Conservation (phyloP, 2,329 filamentous ascomycete species). For the Neophaeococcomyces aloes region DNA sequence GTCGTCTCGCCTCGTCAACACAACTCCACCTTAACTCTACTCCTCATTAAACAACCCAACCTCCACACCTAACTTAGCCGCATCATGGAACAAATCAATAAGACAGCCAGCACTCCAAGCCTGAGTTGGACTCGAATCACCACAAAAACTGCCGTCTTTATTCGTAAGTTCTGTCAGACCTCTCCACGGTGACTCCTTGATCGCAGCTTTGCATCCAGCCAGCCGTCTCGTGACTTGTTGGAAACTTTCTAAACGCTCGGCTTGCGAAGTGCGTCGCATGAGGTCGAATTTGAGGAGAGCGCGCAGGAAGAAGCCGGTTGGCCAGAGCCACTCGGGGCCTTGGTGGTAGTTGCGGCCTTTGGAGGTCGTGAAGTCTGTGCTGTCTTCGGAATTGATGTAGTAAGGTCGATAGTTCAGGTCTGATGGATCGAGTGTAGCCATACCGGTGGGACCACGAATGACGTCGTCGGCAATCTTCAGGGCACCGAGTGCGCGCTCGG, state of each 20-base stretch:
- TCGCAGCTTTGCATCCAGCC: constrained; percentile 72
- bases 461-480: constrained; percentile 68
- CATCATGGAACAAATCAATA: constrained; percentile 94
- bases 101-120: constrained; percentile 93
- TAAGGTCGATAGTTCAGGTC: constrained; percentile 91
- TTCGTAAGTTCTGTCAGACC: constrained; percentile 89
- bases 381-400: constrained; percentile 93
- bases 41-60: background rate
- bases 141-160: constrained; percentile 71
- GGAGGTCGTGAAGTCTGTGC: constrained; percentile 75
- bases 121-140: constrained; percentile 89
- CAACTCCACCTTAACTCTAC: too few species aligned
- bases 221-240: constrained; percentile 85
- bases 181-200: constrained; percentile 72
- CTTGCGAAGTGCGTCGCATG: constrained; percentile 52
- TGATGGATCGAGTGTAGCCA: constrained; percentile 86
- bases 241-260: constrained; percentile 75
- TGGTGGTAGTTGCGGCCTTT: constrained; percentile 98
- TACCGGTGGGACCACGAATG: constrained; percentile 78
- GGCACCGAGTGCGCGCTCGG: constrained; percentile 65
- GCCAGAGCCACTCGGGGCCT: constrained; percentile 97
- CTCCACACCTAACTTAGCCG: constrained; percentile 31
- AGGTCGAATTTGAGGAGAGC: constrained; percentile 87
- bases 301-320: constrained; percentile 86
- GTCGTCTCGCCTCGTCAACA: too few species aligned